These are phyloP conservation scores for Nannochloropsis salina DNA, from an alignment of 108 stramenopile species.

Conservation along the genomic window DNA sequence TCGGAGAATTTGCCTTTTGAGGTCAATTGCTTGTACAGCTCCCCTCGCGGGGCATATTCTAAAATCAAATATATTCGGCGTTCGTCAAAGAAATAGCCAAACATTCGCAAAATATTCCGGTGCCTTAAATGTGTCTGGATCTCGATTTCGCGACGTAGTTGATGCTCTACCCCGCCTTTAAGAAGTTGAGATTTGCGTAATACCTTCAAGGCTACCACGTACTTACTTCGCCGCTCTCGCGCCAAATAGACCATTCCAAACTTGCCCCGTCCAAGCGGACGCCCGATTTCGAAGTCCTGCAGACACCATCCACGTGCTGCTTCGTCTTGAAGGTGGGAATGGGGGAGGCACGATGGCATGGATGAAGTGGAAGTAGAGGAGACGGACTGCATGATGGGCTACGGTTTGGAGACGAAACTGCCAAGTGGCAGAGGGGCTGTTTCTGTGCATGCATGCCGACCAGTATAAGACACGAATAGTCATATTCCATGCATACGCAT, in stretches of 20 bases:
- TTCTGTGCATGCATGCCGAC: no score
- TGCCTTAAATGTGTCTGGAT: constrained; percentile 94
- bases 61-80: constrained; percentile 95
- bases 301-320: constrained; percentile 60
- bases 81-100: constrained; percentile 94
- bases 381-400: background rate
- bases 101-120: constrained; percentile 90
- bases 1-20: constrained; percentile 72
- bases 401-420: background rate
- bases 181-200: constrained; percentile 89
- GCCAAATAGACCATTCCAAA: constrained; percentile 94
- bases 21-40: constrained; percentile 87
- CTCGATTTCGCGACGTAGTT: constrained; percentile 96
- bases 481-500: no score
- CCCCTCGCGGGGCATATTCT: constrained; percentile 90
- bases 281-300: constrained; percentile 96
- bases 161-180: constrained; percentile 91
- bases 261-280: constrained; percentile 91
- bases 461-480: no score
- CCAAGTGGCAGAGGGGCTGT: background rate
- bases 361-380: constrained; percentile 13
- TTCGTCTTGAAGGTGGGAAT: background rate
- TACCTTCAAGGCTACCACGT: constrained; percentile 98
- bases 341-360: background rate
- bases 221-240: constrained; percentile 78